Percentiles rank a stretch among this genome's conserved stretches.
Evolutionary conservation across 306 rosid genomes (phyloP).

Genomic region (Cajanus cajan): DNA sequence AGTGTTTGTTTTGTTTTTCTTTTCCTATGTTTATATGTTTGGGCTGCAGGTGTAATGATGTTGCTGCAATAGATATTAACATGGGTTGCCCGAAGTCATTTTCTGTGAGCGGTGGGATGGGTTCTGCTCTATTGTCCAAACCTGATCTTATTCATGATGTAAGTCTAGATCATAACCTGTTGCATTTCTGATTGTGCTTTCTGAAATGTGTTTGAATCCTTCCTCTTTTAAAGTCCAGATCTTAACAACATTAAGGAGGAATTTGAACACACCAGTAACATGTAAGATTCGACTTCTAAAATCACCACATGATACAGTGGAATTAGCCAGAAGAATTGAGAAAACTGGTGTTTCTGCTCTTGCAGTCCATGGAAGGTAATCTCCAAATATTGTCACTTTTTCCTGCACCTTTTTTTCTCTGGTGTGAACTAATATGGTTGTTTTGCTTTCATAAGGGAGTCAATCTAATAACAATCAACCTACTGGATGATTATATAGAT

Average conservation of each 20-base stretch:
- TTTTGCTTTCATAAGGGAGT: constrained; percentile 14
- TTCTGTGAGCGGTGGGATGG: constrained; percentile 96
- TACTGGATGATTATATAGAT: background rate
- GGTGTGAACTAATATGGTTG: background rate
- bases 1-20: background rate
- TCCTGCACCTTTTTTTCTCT: background rate
- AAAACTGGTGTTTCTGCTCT: constrained; percentile 89
- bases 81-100: constrained; percentile 96
- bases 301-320: constrained; percentile 74
- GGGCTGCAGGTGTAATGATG: constrained; percentile 66
- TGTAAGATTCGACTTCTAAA: constrained; percentile 86
- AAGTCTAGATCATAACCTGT: constrained; percentile 23
- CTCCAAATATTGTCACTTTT: constrained; percentile 15
- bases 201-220: constrained; percentile 11
- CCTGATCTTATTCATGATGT: constrained; percentile 92
- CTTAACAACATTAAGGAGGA: constrained; percentile 81
- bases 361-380: constrained; percentile 91
- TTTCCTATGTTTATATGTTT: constrained; percentile 1
- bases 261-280: constrained; percentile 76
- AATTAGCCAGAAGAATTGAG: constrained; percentile 79
- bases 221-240: constrained; percentile 50
- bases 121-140: constrained; percentile 72
- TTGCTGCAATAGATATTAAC: constrained; percentile 87
- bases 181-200: constrained; percentile 7
- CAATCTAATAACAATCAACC: constrained; percentile 12